Base-by-base conservation (phyloP, 352 stramenopile species). In the Phytopythium boreale region DNA sequence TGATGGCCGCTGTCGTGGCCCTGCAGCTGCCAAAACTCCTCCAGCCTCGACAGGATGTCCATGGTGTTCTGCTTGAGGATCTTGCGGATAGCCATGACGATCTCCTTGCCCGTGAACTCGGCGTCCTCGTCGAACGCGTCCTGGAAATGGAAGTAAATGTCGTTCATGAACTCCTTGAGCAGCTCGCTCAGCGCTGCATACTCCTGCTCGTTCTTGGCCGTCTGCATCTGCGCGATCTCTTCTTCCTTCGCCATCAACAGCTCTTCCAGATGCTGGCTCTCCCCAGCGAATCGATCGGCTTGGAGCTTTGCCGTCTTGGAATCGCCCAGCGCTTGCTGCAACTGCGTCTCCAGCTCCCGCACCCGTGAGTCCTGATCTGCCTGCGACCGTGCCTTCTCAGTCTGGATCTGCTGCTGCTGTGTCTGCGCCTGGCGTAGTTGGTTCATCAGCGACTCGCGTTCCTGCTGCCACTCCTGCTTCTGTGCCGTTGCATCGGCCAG, bases 101-200 rank as follows among this genome's bases (percentile, higher is more conserved):
- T 87, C 61, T 93, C 85, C 59, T 91, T 91, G 34, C 85, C 85
- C 11, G 83, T 91, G 59, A 92, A 93, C 66, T 93, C 85, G 3
- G 74, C 82, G 24, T 93, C 85, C 70, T 93, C 85, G 37, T 93
- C 85, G 47, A 93, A 93, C 11, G 83, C 83, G 61, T 93, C 83
- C 63, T 93, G 85, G 68, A 89, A 93, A 41, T 90, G 79, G 62
- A 92, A 92, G 72, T 93, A 93, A 61, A 93, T 87, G 68, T 92
- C 85, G 82, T 93, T 92, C 85, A 93, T 93, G 63, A 90, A 87
- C 66, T 90, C 85, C 67, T 93, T 93, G 47, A 93, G 77, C 27
- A 92, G 61, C 53, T 89, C 82, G 56, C 76, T 89, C 53, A 89
- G 61, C 41, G 78, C 79, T 14, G 75, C 72, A 50, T 82, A 81